Percentiles rank a stretch among this genome's conserved stretches.
Conservation (phyloP, 2,329 filamentous ascomycete genomes). For the Xylaria sp. region DNA sequence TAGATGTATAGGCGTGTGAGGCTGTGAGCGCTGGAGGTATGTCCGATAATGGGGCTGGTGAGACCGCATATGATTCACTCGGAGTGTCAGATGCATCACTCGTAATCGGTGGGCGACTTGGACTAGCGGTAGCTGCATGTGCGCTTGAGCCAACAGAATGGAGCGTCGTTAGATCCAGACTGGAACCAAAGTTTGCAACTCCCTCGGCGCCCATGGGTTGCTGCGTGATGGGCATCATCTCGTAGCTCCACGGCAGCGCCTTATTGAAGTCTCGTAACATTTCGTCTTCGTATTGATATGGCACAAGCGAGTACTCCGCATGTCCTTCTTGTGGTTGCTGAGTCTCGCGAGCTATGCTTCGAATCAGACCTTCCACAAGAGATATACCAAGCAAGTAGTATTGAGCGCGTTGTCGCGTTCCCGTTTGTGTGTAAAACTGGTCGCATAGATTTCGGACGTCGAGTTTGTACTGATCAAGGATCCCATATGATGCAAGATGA, state of each 20-base stretch:
- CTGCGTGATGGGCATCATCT: conserved; percentile 15
- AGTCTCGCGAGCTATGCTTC: conserved; percentile 20
- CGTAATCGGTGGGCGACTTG: conserved; percentile 7
- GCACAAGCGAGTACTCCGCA: conserved; percentile 16
- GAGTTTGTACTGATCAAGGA: conserved; percentile 40
- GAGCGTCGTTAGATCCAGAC: conserved; percentile 16
- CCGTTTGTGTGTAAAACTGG: conserved; percentile 37
- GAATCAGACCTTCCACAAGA: conserved; percentile 39
- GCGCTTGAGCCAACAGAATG: conserved; percentile 14
- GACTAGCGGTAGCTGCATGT: conserved; percentile 6
- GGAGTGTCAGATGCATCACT: conserved; percentile 19
- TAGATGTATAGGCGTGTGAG: conserved; percentile 16
- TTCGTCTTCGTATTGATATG: conserved; percentile 20
- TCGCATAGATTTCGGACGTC: conserved; percentile 40
- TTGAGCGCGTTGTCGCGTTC: conserved; percentile 32
- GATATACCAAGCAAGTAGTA: conserved; percentile 41
- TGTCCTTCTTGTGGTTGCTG: conserved; percentile 20
- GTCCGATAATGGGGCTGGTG: conserved; percentile 19
- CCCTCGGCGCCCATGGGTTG: conserved; percentile 9
- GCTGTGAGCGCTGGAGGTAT: conserved; percentile 8
- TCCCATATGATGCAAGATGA: conserved; percentile 23
- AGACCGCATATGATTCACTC: conserved; percentile 19
- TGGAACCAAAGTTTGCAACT: conserved; percentile 13
- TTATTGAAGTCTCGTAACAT: conserved; percentile 24
- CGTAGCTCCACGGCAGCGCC: conserved; percentile 16